phyloP scores from a whole-genome alignment of 1,139 yeast genomes.

The Blastobotrys ciferrii region DNA sequence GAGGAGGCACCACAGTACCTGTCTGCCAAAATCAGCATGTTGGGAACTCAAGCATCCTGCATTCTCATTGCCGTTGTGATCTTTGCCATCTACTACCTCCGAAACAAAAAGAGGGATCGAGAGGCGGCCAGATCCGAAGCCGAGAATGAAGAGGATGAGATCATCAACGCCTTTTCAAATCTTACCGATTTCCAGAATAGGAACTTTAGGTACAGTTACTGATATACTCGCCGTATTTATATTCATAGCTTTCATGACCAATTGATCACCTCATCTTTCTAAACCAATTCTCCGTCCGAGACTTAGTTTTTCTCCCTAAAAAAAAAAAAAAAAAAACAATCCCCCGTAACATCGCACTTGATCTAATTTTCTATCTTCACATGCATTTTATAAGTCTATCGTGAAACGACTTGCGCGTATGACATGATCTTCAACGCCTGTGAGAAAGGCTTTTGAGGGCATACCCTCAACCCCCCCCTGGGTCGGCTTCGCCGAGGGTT shows the following conservation, averaged over 20 bases:
- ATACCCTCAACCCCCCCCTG: too few species aligned
- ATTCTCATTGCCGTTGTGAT: constrained; percentile 43
- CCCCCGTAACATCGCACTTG: too few species aligned
- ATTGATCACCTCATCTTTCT: neutral
- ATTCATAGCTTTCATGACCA: neutral
- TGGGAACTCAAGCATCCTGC: constrained; percentile 41
- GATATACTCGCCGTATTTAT: neutral
- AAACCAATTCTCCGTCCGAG: too few species aligned
- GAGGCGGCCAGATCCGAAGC: constrained; percentile 35
- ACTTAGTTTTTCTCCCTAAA: too few species aligned
- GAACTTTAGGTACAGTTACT: constrained; percentile 49
- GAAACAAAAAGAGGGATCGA: constrained; percentile 35
- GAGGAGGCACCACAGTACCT: constrained; percentile 52
- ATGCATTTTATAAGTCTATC: too few species aligned
- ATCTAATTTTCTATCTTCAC: too few species aligned
- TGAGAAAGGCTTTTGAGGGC: too few species aligned
- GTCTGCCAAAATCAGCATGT: constrained; percentile 14
- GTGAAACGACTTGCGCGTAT: too few species aligned
- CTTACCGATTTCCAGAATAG: constrained; percentile 62
- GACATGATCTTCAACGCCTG: too few species aligned
- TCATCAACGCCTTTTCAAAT: constrained; percentile 49
- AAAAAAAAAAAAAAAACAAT: too few species aligned
- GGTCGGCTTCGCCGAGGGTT: too few species aligned
- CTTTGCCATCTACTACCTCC: constrained; percentile 3
- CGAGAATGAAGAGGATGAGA: constrained; percentile 6